These are phyloP conservation scores for Yarrowia sp. DNA, from an alignment of 805 yeast species.

Conservation along the genomic window DNA sequence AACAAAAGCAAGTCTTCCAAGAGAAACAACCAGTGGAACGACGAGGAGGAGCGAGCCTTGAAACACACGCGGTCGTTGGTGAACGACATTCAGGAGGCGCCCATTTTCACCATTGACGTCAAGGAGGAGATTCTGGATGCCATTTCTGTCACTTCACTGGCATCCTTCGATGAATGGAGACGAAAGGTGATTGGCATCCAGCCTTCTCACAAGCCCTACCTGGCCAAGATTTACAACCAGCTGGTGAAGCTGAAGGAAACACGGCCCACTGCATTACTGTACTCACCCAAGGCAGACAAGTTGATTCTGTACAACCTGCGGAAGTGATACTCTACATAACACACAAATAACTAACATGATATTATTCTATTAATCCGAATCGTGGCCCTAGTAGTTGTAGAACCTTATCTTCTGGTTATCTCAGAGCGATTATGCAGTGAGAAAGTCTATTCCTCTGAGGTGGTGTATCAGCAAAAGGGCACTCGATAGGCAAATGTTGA, in stretches of 20 bases:
- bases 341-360: conserved; percentile 9
- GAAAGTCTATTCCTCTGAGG: not conserved
- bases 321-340: not conserved
- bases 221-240: conserved; percentile 54
- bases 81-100: conserved; percentile 57
- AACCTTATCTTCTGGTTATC: conserved; percentile 4
- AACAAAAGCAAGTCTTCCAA: conserved; percentile 69
- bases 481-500: too few species aligned
- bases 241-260: conserved; percentile 32
- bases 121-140: conserved; percentile 83
- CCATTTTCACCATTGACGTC: conserved; percentile 73
- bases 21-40: conserved; percentile 68
- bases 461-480: too few species aligned
- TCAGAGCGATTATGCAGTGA: not conserved
- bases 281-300: conserved; percentile 74
- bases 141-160: conserved; percentile 45
- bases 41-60: conserved; percentile 66
- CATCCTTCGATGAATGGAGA: conserved; percentile 50
- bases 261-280: conserved; percentile 73
- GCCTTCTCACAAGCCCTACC: conserved; percentile 80
- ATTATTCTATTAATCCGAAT: too few species aligned
- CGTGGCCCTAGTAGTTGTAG: not conserved
- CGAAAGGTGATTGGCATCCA: conserved; percentile 80
- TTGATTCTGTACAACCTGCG: conserved; percentile 57
- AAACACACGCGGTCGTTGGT: conserved; percentile 57